Base-by-base conservation (phyloP, 2,329 filamentous ascomycete genomes). In the Xylariales sp. region DNA sequence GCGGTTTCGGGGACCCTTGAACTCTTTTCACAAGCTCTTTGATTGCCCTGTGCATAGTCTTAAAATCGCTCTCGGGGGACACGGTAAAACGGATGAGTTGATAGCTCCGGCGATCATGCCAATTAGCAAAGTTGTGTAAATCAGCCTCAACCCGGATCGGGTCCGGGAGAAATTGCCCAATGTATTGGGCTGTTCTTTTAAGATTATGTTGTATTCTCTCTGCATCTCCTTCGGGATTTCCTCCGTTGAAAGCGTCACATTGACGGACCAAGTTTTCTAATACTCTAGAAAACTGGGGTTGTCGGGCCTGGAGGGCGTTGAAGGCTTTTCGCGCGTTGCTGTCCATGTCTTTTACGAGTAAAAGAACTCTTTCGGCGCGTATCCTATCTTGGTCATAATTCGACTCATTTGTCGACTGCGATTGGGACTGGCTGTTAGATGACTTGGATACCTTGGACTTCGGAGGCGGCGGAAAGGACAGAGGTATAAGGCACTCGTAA, bases 201-300 rank as follows among this genome's bases (percentile, higher is more conserved):
- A 99, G 85, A 63, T 90, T 90, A 9, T 84, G 83, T 73, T 93
- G 93, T 72, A 90, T 85, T 71, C 86, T 87, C 30, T 90, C 89
- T 67, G 90, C 88, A 59, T 92, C 88, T n/a, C 86, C 85, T 18
- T 92, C 90, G 68, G 93, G 89, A 12, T 96, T 90, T 36, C 94
- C 94, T 30, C 93, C 94, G 75, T 98, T 97, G 80, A 92, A 97
- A 14, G 91, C 87, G 77, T 97, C 94, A 75, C 94, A 97, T n/a
- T 90, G 85, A 72, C 91, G 89, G 55, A 99, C 82, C 73, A 95
- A 93, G n/a, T 89, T 85, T 46, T 89, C 86, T 68, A 97, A 83
- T 46, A 91, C 91, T 67, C 89, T 89, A 36, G 92, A 90, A 74
- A 93, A 90, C 56, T 89, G 87, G 3, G 90, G 87, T 77, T 97